These are phyloP conservation scores for Coccomyxa sp. DNA, from an alignment of 139 green algal genomes.

Conservation along the genomic window DNA sequence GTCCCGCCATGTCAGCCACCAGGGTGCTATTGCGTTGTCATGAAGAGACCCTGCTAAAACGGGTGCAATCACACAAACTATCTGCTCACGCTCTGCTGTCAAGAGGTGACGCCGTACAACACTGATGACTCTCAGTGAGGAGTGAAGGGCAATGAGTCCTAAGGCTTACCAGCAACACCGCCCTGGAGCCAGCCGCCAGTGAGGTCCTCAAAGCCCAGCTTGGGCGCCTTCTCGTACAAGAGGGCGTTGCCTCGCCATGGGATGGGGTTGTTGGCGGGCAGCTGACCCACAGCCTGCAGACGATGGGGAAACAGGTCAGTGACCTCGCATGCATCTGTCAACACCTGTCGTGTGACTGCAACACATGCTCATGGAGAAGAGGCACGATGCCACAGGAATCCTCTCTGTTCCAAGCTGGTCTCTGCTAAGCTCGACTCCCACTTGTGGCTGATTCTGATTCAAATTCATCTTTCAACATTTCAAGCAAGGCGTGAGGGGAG, in stretches of 20 bases:
- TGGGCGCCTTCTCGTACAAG: slow-evolving; percentile 2
- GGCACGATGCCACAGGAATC: too few relatives aligned
- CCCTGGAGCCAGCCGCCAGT: slow-evolving; percentile 42
- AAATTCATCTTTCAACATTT: too few relatives aligned
- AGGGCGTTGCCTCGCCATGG: slow-evolving; percentile 10
- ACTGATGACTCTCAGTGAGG: not conserved
- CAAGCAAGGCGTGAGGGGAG: too few relatives aligned
- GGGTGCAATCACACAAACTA: not conserved
- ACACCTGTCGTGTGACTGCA: too few relatives aligned
- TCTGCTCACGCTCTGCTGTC: not conserved
- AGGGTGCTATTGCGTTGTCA: too few relatives aligned
- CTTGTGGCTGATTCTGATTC: too few relatives aligned
- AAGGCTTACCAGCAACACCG: slow-evolving; percentile 20
- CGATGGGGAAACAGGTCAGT: too few relatives aligned
- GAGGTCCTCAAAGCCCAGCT: slow-evolving; percentile 20
- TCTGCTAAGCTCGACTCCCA: too few relatives aligned
- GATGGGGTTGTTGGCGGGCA: slow-evolving; percentile 32
- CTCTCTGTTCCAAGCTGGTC: too few relatives aligned
- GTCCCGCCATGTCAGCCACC: not conserved
- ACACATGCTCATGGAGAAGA: too few relatives aligned
- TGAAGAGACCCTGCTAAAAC: not conserved
- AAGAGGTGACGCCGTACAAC: not conserved
- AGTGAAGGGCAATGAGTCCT: not conserved
- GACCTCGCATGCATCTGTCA: too few relatives aligned
- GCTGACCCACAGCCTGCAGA: slow-evolving; percentile 33